Conservation (phyloP, 2,329 filamentous ascomycete genomes). For the Paraphoma chrysanthemicola region DNA sequence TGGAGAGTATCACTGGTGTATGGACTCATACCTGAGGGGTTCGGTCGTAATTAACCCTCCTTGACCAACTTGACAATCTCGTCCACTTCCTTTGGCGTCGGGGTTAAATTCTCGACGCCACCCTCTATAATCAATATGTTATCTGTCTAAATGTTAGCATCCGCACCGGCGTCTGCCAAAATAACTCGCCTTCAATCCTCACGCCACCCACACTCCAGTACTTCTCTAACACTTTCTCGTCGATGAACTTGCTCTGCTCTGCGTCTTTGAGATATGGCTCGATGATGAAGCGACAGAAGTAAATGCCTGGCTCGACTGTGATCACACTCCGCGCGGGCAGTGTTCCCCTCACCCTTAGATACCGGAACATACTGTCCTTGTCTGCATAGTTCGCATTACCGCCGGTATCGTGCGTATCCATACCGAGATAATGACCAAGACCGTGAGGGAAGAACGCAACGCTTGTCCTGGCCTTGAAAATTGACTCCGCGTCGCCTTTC, state of each 20-base stretch:
- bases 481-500: conserved; percentile 60
- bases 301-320: conserved; percentile 91
- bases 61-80: conserved; percentile 70
- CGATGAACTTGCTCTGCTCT: conserved; percentile 68
- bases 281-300: conserved; percentile 77
- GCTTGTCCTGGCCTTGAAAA: conserved; percentile 54
- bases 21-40: no score
- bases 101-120: conserved; percentile 84
- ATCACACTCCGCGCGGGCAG: conserved; percentile 83
- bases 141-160: conserved; percentile 56
- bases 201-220: conserved; percentile 87
- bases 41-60: conserved; percentile 13
- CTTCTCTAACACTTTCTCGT: conserved; percentile 67
- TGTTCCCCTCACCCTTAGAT: conserved; percentile 78
- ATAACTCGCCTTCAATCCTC: conserved; percentile 71
- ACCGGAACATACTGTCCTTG: conserved; percentile 82
- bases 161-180: background rate
- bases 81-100: conserved; percentile 74
- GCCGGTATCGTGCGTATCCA: conserved; percentile 60
- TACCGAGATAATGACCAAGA: conserved; percentile 59
- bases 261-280: conserved; percentile 71
- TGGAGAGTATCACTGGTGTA: no score
- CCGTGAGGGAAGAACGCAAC: conserved; percentile 61
- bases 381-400: conserved; percentile 65
- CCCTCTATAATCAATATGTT: conserved; percentile 80